Evolutionary conservation across 805 yeast genomes (phyloP).

Genomic region (Suhomyces sp.): DNA sequence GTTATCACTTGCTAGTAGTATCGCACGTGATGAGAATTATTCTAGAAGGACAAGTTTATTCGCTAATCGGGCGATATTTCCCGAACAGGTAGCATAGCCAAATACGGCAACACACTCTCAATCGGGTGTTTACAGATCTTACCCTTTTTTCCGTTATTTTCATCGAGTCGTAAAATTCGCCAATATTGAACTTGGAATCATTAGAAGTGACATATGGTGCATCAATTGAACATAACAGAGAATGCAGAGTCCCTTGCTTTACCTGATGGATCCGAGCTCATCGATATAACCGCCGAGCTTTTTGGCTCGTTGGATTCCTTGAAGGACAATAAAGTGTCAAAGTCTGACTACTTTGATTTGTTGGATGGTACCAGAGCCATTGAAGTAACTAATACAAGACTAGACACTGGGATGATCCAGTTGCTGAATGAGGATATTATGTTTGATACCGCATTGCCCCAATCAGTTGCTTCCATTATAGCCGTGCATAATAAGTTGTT

Average conservation of each 20-base stretch:
- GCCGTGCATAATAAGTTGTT: constrained; percentile 55
- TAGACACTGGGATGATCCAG: constrained; percentile 75
- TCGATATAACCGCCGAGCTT: constrained; percentile 59
- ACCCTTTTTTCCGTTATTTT: background rate
- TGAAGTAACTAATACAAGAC: constrained; percentile 65
- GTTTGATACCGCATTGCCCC: constrained; percentile 44
- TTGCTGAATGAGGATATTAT: constrained; percentile 42
- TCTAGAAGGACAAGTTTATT: background rate
- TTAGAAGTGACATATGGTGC: background rate
- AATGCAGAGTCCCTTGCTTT: background rate
- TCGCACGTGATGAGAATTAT: background rate
- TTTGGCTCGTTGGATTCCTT: constrained; percentile 37
- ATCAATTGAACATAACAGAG: constrained; percentile 1
- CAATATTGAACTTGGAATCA: background rate
- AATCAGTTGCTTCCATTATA: constrained; percentile 31
- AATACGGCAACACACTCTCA: background rate
- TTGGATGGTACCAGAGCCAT: constrained; percentile 86
- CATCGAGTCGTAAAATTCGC: background rate
- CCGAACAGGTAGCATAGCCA: background rate
- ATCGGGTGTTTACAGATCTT: background rate
- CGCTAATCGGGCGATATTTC: background rate
- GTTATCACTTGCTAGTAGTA: background rate
- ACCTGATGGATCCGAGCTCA: constrained; percentile 14
- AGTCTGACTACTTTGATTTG: constrained; percentile 59
- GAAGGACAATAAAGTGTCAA: constrained; percentile 54